A percentile compares a stretch with the other conserved stretches of the same genome.
phyloP scores from a whole-genome alignment of 106 monocot genomes.

The Agapanthus africanus region DNA sequence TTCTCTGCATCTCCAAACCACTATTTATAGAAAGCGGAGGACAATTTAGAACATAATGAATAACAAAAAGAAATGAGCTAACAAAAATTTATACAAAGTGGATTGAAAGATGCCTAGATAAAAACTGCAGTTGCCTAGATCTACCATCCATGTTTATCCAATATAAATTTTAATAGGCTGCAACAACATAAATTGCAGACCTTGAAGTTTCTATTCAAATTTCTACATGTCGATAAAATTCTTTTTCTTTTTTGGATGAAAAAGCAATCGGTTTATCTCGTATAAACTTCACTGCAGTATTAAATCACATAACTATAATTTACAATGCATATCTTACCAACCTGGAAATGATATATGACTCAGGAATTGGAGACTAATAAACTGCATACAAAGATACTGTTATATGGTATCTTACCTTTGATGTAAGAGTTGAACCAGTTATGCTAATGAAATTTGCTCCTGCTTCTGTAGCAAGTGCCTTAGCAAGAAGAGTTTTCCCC shows the following conservation, averaged over 20 bases:
- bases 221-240: no score
- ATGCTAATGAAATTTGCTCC: conserved; percentile 98
- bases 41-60: background rate
- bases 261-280: background rate
- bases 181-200: background rate
- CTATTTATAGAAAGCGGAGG: conserved; percentile 26
- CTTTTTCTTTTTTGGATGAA: no score
- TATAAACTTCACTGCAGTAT: background rate
- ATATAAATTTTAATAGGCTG: background rate
- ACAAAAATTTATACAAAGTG: background rate
- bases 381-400: background rate
- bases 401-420: conserved; percentile 50
- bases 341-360: background rate
- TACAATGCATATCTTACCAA: background rate
- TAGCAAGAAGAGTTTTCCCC: conserved; percentile 98
- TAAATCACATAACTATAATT: background rate
- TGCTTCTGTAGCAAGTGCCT: conserved; percentile 99
- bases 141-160: background rate
- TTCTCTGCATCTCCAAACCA: conserved; percentile 99
- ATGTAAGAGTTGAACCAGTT: conserved; percentile 87
- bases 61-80: background rate
- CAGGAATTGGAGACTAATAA: background rate
- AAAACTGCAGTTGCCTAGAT: background rate
- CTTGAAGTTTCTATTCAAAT: background rate
- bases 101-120: background rate